phyloP scores from a whole-genome alignment of 164 flowering plant genomes.

The Piper longum region DNA sequence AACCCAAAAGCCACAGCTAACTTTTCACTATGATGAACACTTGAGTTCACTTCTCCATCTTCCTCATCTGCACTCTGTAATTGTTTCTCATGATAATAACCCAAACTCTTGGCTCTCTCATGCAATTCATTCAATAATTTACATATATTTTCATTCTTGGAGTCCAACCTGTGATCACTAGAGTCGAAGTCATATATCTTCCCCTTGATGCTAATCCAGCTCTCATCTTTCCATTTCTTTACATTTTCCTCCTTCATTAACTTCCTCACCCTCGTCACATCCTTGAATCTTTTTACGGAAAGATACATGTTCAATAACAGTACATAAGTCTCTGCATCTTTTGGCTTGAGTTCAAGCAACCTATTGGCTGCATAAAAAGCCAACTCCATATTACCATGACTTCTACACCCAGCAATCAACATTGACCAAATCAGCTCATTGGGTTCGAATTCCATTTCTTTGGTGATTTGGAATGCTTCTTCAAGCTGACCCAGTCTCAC shows the following conservation, averaged over 20 bases:
- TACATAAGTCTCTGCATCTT: conserved; percentile 44
- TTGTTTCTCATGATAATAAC: conserved; percentile 23
- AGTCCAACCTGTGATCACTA: conserved; percentile 18
- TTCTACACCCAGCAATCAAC: conserved; percentile 65
- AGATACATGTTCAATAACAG: conserved; percentile 53
- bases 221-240: conserved; percentile 41
- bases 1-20: conserved; percentile 68
- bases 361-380: conserved; percentile 64
- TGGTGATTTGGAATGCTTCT: conserved; percentile 61
- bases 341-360: conserved; percentile 56
- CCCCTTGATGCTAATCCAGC: conserved; percentile 64
- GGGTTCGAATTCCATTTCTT: conserved; percentile 49
- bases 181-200: conserved; percentile 48
- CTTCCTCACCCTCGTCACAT: conserved; percentile 51
- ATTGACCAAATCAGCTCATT: conserved; percentile 64
- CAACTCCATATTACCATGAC: conserved; percentile 51
- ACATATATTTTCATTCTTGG: conserved; percentile 19
- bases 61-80: conserved; percentile 30
- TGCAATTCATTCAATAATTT: conserved; percentile 29
- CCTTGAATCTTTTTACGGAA: conserved; percentile 53
- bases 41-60: conserved; percentile 12
- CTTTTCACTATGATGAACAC: conserved; percentile 60
- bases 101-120: conserved; percentile 34
- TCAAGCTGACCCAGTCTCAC: conserved; percentile 59
- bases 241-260: conserved; percentile 49